Evolutionary conservation across 176 grass and related monocot species (phyloP).

Genomic region (Elaeis guineensis): DNA sequence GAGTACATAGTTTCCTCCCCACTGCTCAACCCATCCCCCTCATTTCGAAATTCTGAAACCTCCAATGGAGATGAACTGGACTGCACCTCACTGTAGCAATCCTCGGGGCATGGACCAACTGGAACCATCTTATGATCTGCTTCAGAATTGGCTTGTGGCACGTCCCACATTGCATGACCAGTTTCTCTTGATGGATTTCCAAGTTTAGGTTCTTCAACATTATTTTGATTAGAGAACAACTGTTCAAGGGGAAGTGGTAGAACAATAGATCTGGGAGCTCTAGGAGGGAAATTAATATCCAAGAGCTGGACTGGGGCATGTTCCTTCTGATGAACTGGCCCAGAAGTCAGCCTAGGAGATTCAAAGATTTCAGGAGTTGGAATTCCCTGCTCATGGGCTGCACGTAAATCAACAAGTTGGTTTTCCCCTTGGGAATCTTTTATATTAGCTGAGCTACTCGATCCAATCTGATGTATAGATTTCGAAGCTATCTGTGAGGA

Average conservation of each 20-base stretch:
- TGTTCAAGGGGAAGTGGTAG: slow-evolving; percentile 78
- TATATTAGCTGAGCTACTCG: slow-evolving; percentile 54
- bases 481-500: slow-evolving; percentile 34
- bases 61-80: slow-evolving; percentile 61
- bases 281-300: slow-evolving; percentile 55
- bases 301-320: slow-evolving; percentile 36
- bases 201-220: slow-evolving; percentile 28
- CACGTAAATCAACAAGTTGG: slow-evolving; percentile 47
- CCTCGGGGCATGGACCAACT: slow-evolving; percentile 44
- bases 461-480: slow-evolving; percentile 44
- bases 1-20: slow-evolving; percentile 97
- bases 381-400: slow-evolving; percentile 52
- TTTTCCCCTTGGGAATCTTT: slow-evolving; percentile 49
- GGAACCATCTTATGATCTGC: slow-evolving; percentile 32
- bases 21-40: slow-evolving; percentile 38
- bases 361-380: slow-evolving; percentile 65
- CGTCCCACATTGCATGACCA: slow-evolving; percentile 31
- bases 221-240: slow-evolving; percentile 78
- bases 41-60: slow-evolving; percentile 34
- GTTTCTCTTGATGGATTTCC: slow-evolving; percentile 39
- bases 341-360: slow-evolving; percentile 47
- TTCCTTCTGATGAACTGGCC: slow-evolving; percentile 35
- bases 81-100: slow-evolving; percentile 59
- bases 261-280: slow-evolving; percentile 67
- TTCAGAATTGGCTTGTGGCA: slow-evolving; percentile 29